These are phyloP conservation scores for Carex myosuroides DNA, from an alignment of 176 grass and related monocot species.

Conservation along the genomic window DNA sequence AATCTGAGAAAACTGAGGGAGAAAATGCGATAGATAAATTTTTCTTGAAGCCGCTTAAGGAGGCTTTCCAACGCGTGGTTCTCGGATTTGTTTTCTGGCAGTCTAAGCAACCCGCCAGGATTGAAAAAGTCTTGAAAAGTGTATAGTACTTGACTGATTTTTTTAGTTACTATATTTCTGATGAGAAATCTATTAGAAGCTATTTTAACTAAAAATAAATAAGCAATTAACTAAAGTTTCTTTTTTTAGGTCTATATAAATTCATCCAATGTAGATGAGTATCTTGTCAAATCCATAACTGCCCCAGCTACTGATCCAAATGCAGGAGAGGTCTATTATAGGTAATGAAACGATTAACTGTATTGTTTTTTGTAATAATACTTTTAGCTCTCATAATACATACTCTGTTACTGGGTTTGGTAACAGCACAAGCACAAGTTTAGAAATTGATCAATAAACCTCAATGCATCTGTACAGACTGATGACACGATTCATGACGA, in stretches of 20 bases:
- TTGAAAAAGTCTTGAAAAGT: conserved; percentile 88
- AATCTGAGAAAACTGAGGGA: conserved; percentile 22
- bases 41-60: conserved; percentile 64
- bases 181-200: background rate
- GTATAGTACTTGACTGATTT: conserved; percentile 24
- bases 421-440: background rate
- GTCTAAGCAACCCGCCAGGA: conserved; percentile 79
- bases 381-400: background rate
- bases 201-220: background rate
- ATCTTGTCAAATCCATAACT: conserved; percentile 78
- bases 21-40: conserved; percentile 38
- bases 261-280: conserved; percentile 66
- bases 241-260: conserved; percentile 64
- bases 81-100: conserved; percentile 88
- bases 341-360: conserved; percentile 17
- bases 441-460: background rate
- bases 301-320: conserved; percentile 71
- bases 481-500: conserved; percentile 85
- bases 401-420: background rate
- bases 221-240: background rate
- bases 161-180: background rate
- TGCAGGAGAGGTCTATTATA: conserved; percentile 86
- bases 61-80: conserved; percentile 52
- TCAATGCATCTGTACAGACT: conserved; percentile 26
- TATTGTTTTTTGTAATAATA: background rate